Evolutionary conservation across 768 basidiomycete species (phyloP).

Genomic region (Lentinus brumalis): DNA sequence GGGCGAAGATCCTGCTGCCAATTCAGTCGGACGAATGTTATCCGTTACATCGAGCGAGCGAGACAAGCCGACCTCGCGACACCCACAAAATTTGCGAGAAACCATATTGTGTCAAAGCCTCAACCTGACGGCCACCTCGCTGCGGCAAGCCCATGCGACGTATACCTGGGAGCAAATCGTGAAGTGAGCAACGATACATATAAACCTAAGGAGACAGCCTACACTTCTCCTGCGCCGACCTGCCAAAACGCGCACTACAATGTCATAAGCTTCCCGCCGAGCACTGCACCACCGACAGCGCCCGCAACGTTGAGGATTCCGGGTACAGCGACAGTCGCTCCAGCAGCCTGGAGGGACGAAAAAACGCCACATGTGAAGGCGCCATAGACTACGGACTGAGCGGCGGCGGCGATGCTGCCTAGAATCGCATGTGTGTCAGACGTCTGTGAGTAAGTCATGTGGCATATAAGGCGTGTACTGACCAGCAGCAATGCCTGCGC

Average conservation of each 20-base stretch:
- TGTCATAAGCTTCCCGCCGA: background rate
- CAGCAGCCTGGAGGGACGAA: constrained; percentile 2
- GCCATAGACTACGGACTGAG: constrained; percentile 5
- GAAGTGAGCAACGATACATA: too few species aligned
- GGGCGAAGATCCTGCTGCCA: too few species aligned
- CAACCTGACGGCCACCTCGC: too few species aligned
- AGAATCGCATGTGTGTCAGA: background rate
- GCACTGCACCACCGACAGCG: background rate
- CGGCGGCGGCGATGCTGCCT: constrained; percentile 6
- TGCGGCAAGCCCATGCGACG: too few species aligned
- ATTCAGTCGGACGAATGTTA: too few species aligned
- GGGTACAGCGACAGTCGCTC: constrained; percentile 3
- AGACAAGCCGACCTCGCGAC: too few species aligned
- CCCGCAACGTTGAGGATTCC: background rate
- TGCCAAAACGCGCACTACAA: background rate
- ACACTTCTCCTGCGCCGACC: too few species aligned
- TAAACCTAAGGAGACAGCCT: too few species aligned
- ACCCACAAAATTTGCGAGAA: too few species aligned
- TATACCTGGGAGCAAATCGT: too few species aligned
- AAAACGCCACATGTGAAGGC: background rate
- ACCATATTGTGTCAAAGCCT: too few species aligned
- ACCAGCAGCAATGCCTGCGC: constrained; percentile 1
- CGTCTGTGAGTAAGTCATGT: background rate
- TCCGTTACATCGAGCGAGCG: too few species aligned
- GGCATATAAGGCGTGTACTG: background rate